phyloP scores from a whole-genome alignment of 352 stramenopile species.

The Globisporangium iwayamae region DNA sequence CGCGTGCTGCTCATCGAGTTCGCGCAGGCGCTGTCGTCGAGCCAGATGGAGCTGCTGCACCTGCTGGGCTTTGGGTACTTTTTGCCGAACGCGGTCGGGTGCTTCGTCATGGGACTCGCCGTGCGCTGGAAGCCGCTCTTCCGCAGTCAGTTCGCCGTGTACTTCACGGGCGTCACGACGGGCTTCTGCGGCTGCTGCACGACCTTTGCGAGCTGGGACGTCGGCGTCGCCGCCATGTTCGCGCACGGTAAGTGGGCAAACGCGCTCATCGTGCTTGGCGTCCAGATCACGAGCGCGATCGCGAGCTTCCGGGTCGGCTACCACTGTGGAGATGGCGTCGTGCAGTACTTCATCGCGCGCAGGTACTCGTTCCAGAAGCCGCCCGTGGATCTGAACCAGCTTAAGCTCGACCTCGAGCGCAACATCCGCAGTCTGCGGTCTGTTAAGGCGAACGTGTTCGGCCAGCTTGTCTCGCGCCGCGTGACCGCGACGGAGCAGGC shows the following conservation, averaged over 20 bases:
- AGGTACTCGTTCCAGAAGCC: constrained; percentile 50
- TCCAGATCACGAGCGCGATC: constrained; percentile 46
- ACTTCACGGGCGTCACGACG: constrained; percentile 55
- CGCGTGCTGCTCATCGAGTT: constrained; percentile 53
- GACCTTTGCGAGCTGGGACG: constrained; percentile 61
- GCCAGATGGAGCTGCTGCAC: constrained; percentile 40
- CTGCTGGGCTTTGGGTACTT: constrained; percentile 53
- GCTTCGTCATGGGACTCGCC: constrained; percentile 61
- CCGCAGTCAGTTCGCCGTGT: constrained; percentile 38
- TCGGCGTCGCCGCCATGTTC: constrained; percentile 45
- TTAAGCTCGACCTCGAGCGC: constrained; percentile 52
- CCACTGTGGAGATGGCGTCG: constrained; percentile 38
- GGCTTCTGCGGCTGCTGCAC: constrained; percentile 69
- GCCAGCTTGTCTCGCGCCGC: constrained; percentile 36
- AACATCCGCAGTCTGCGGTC: constrained; percentile 39
- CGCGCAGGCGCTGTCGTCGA: constrained; percentile 27
- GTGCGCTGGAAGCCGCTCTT: constrained; percentile 42
- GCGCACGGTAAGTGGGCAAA: constrained; percentile 45
- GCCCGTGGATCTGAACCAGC: constrained; percentile 36
- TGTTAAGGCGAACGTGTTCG: constrained; percentile 45
- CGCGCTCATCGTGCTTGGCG: constrained; percentile 38
- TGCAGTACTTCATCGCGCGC: constrained; percentile 38
- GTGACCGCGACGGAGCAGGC: constrained; percentile 43
- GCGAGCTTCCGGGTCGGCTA: constrained; percentile 38
- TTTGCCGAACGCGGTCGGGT: constrained; percentile 54